phyloP scores from a whole-genome alignment of 1,284 basidiomycete genomes.

The Cryptococcus floricola region DNA sequence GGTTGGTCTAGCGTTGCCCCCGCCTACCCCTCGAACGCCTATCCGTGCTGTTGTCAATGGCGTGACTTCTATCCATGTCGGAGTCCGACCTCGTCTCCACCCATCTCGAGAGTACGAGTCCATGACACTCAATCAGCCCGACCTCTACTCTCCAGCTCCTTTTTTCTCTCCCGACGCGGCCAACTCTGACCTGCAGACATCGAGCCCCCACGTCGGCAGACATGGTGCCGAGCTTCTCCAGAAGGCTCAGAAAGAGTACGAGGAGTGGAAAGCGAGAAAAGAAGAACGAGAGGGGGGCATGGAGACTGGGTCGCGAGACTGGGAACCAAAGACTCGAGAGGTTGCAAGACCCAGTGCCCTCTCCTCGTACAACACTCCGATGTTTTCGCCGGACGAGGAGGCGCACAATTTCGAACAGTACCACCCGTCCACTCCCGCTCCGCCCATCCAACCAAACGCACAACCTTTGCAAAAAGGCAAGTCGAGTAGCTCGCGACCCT shows the following conservation, averaged over 20 bases:
- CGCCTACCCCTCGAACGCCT: slow-evolving; percentile 24
- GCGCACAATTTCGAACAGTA: no score
- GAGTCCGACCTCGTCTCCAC: slow-evolving; percentile 36
- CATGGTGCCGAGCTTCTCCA: slow-evolving; percentile 16
- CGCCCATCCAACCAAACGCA: no score
- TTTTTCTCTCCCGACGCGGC: slow-evolving; percentile 20
- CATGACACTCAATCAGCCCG: slow-evolving; percentile 31
- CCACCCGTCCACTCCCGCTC: no score
- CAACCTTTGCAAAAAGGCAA: no score
- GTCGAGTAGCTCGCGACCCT: no score
- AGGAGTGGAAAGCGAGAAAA: slow-evolving; percentile 29
- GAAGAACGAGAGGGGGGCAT: slow-evolving; percentile 30
- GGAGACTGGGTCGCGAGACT: slow-evolving; percentile 22
- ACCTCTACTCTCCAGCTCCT: slow-evolving; percentile 16
- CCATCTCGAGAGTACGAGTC: slow-evolving; percentile 25
- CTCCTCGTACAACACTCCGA: neutral
- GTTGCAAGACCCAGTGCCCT: slow-evolving; percentile 20
- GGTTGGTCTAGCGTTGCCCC: slow-evolving; percentile 27
- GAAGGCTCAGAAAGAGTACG: slow-evolving; percentile 33
- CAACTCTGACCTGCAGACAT: neutral
- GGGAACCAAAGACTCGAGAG: slow-evolving; percentile 22
- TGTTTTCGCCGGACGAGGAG: no score
- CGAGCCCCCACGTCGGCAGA: slow-evolving; percentile 5
- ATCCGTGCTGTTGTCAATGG: slow-evolving; percentile 30
- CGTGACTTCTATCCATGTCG: slow-evolving; percentile 37